Conservation (phyloP, 768 basidiomycete species). For the Cystobasidium tubakii region DNA sequence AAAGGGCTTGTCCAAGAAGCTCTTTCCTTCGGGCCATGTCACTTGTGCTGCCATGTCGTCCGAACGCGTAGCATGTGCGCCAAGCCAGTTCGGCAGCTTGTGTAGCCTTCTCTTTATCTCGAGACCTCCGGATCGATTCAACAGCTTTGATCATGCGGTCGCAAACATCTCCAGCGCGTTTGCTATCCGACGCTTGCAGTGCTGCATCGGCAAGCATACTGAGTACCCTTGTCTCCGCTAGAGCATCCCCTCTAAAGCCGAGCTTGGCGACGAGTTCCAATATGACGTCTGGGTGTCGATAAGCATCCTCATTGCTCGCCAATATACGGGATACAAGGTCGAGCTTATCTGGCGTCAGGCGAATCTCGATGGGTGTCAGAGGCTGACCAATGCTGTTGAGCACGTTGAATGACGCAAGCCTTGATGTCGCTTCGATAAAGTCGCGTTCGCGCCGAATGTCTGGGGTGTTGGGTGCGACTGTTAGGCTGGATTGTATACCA, state of each 20-base stretch:
- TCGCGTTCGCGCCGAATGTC: conserved; percentile 66
- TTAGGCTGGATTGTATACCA: conserved; percentile 56
- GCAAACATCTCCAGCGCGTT: conserved; percentile 64
- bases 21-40: conserved; percentile 63
- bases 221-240: conserved; percentile 72
- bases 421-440: conserved; percentile 96
- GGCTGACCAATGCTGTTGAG: conserved; percentile 66
- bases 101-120: conserved; percentile 45
- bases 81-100: conserved; percentile 71
- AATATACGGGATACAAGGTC: conserved; percentile 80
- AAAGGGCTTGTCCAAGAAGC: conserved; percentile 72
- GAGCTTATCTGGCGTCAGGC: conserved; percentile 80
- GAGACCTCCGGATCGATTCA: conserved; percentile 32
- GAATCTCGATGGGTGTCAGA: conserved; percentile 86
- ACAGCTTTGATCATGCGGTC: conserved; percentile 61
- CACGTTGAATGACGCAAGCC: conserved; percentile 85
- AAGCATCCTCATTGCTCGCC: conserved; percentile 74
- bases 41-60: conserved; percentile 68
- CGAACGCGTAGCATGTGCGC: conserved; percentile 82
- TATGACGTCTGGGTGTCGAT: conserved; percentile 84
- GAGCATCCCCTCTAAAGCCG: conserved; percentile 62
- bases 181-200: conserved; percentile 72
- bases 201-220: conserved; percentile 90
- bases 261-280: conserved; percentile 84
- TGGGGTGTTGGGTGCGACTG: conserved; percentile 64